These are phyloP conservation scores for Podospora australis DNA, from an alignment of 495 filamentous ascomycete genomes.

Conservation along the genomic window DNA sequence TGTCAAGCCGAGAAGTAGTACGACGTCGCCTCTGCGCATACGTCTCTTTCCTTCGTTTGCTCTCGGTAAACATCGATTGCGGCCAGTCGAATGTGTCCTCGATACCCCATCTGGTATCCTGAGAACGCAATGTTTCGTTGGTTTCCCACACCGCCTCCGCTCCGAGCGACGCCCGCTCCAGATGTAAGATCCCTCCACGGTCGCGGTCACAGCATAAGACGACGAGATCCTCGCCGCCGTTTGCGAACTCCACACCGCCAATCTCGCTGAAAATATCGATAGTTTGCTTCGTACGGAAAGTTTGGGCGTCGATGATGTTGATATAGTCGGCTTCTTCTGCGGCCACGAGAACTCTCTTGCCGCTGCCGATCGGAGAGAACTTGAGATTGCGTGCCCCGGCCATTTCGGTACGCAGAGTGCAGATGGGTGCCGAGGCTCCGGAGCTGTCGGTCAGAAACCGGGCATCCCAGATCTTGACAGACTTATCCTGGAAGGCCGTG, in stretches of 20 bases:
- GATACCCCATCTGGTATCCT: background rate
- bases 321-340: conserved; percentile 83
- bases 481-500: conserved; percentile 84
- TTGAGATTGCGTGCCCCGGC: conserved; percentile 70
- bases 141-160: conserved; percentile 31
- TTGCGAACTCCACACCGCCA: conserved; percentile 66
- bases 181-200: conserved; percentile 75
- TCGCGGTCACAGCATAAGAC: conserved; percentile 68
- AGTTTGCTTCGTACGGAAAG: conserved; percentile 61
- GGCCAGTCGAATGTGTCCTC: conserved; percentile 25
- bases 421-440: conserved; percentile 43
- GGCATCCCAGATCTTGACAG: conserved; percentile 80
- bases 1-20: conserved; percentile 23
- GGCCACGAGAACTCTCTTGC: conserved; percentile 65
- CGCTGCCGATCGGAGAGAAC: conserved; percentile 74
- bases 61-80: conserved; percentile 18
- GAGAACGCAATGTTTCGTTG: background rate
- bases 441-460: conserved; percentile 55
- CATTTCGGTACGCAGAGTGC: conserved; percentile 65
- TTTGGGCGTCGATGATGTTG: conserved; percentile 67
- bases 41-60: conserved; percentile 16
- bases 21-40: conserved; percentile 25
- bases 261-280: conserved; percentile 84
- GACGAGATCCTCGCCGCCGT: conserved; percentile 64
- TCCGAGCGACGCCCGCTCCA: conserved; percentile 51